Base-by-base conservation (phyloP, 1,284 basidiomycete species). In the Fomitopsis betulina region DNA sequence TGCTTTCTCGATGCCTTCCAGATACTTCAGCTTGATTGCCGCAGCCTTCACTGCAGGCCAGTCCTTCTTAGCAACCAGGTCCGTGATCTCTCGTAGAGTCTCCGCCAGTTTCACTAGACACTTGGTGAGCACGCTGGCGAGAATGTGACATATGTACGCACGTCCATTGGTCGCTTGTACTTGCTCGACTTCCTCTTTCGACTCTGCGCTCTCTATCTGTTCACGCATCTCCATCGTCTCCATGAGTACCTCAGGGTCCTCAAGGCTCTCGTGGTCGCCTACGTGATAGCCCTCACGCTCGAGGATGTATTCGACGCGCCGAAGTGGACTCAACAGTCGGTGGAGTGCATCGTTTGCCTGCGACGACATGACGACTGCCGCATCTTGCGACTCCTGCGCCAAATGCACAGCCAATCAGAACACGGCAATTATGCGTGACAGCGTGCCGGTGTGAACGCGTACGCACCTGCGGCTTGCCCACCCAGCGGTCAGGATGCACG, bases 151-250 rank as follows among this genome's bases (percentile, higher is more conserved):
- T 53, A 38, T 38, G 19, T 27, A 76, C 86, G 58, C 58, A 89
- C 93, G 82, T 55, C 82, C 68, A 70, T 93, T 94, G 15, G 75
- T 73, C 4, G 76, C 72, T 30, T 79, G 71, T 32, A 96, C 74
- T 6, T 62, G 60, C 17, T 80, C 76, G 2, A 93, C 79, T 23
- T 79, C 74, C 30, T 83, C 77, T 13, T 76, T 75, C 1, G 71
- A 71, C 13, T 70, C 60, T 0, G 91, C 85, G 37, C 84, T 82
- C 60, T 94, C 93, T 27, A 98, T 79, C 43, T 79, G 79, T 73
- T 96, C 94, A 49, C 92, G 75, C n/a, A 80, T 81, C 64, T 93
- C 88, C 82, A 97, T 87, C 47, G 96, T 83, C 65, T 91, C 84
- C 70, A 81, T 80, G 59, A 97, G 80, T 52, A 97, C 82, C 51